phyloP scores from a whole-genome alignment of 192 early-diverging fungal genomes.

The Glomus cerebriforme region DNA sequence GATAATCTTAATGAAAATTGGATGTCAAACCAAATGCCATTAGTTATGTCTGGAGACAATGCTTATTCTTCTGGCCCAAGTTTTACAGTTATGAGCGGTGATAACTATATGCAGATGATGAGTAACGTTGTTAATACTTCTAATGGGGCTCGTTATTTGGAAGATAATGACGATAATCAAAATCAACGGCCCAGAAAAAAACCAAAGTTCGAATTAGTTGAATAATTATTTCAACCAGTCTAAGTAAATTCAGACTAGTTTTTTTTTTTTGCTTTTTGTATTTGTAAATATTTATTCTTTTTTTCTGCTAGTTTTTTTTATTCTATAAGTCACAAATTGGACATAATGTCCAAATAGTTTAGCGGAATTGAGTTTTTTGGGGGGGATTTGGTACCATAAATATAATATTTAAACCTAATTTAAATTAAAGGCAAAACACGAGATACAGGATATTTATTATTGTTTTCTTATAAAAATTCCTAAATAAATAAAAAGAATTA shows the following conservation, averaged over 20 bases:
- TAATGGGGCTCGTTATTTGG: neutral
- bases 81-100: neutral
- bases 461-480: too few species aligned
- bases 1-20: neutral
- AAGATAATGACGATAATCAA: neutral
- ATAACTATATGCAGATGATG: slow-evolving; percentile 20
- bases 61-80: neutral
- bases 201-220: neutral
- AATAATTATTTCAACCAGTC: neutral
- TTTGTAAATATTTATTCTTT: neutral
- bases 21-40: neutral
- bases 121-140: neutral
- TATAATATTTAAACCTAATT: too few species aligned
- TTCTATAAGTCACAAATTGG: neutral
- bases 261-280: neutral
- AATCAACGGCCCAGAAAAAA: neutral
- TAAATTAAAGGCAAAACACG: too few species aligned
- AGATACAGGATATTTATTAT: too few species aligned
- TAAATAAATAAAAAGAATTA: too few species aligned
- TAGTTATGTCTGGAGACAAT: neutral
- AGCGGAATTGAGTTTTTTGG: too few species aligned
- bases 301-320: neutral
- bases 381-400: too few species aligned
- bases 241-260: neutral
- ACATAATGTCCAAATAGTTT: too few species aligned